A percentile compares a stretch with the other conserved stretches of the same genome.
Conservation (phyloP, 768 basidiomycete genomes). For the Mycena filopes region DNA sequence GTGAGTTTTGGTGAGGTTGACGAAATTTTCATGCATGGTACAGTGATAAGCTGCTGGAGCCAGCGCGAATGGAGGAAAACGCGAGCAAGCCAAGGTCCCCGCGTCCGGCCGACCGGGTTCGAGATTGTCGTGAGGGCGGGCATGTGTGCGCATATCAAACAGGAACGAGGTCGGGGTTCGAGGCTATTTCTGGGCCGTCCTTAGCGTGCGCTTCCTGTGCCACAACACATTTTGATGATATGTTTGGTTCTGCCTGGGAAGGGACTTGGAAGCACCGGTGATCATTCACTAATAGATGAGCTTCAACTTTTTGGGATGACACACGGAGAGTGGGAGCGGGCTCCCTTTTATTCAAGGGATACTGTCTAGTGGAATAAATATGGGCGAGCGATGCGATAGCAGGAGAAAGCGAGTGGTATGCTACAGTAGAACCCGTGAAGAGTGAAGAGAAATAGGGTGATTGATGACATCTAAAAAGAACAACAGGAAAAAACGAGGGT, state of each 20-base stretch:
- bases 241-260: background rate
- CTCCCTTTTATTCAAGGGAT: background rate
- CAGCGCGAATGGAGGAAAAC: background rate
- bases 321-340: background rate
- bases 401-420: conserved; percentile 1
- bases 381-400: background rate
- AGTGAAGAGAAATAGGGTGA: background rate
- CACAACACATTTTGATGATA: background rate
- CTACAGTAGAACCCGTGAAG: conserved; percentile 8
- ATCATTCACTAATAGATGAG: background rate
- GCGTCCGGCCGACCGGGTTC: background rate
- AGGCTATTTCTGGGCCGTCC: background rate
- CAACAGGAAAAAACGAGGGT: background rate
- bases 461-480: conserved; percentile 12
- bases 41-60: conserved; percentile 17
- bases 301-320: background rate
- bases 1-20: background rate
- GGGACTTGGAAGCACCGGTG: conserved; percentile 18
- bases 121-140: background rate
- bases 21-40: background rate
- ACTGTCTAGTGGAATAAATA: conserved; percentile 4
- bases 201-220: background rate
- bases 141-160: conserved; percentile 11
- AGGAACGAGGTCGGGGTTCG: conserved; percentile 14
- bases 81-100: background rate